These are phyloP conservation scores for Talaromyces thailandensis DNA, from an alignment of 495 filamentous ascomycete genomes.

Conservation along the genomic window DNA sequence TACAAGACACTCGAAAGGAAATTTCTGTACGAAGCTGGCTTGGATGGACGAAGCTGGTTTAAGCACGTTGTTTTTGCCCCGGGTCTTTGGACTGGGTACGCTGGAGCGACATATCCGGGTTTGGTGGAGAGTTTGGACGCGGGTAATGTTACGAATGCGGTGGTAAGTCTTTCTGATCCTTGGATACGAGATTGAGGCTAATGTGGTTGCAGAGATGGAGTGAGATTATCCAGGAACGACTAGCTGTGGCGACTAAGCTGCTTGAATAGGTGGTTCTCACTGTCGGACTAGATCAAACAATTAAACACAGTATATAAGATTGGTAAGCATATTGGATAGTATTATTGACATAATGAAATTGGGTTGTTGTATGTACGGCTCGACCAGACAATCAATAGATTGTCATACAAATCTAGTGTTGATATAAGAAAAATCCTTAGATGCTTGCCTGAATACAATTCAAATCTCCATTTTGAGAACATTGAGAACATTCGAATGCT, in stretches of 20 bases:
- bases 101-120: constrained; percentile 61
- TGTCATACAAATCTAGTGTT: neutral
- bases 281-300: neutral
- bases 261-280: constrained; percentile 10
- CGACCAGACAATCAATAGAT: neutral
- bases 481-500: too few relatives aligned
- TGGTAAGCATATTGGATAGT: too few relatives aligned
- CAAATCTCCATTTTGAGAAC: neutral
- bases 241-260: constrained; percentile 27
- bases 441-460: neutral
- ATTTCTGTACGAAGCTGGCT: constrained; percentile 48
- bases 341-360: too few relatives aligned
- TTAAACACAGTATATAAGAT: neutral
- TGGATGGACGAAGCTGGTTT: constrained; percentile 54
- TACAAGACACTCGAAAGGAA: constrained; percentile 54
- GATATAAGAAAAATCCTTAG: neutral
- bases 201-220: constrained; percentile 32
- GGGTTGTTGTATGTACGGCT: neutral
- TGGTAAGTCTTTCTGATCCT: constrained; percentile 19
- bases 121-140: constrained; percentile 52
- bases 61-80: constrained; percentile 66
- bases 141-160: constrained; percentile 35
- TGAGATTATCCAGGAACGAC: constrained; percentile 30
- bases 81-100: constrained; percentile 84
- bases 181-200: neutral